Percentiles rank a stretch among this genome's conserved stretches.
phyloP scores from a whole-genome alignment of 2,329 filamentous ascomycete genomes.

The Botrytis sinoallii region DNA sequence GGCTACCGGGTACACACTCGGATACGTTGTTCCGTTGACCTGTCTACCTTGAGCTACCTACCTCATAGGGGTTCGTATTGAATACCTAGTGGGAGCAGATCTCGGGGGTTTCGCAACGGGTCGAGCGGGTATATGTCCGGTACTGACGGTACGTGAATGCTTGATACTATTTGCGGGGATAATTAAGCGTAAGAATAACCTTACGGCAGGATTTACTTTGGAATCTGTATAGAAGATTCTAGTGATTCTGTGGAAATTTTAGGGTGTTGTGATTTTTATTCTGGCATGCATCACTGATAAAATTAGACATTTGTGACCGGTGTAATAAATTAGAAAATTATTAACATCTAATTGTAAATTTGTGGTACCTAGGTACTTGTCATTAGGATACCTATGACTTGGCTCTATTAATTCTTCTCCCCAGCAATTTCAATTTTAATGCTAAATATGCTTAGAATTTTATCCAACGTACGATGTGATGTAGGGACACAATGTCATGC shows the following conservation, averaged over 20 bases:
- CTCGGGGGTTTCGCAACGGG: background rate
- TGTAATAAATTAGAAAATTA: background rate
- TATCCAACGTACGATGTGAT: background rate
- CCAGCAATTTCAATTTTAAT: background rate
- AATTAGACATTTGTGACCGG: background rate
- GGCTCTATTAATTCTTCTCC: background rate
- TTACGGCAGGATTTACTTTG: background rate
- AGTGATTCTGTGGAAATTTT: background rate
- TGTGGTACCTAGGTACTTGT: background rate
- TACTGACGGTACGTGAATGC: too few species aligned
- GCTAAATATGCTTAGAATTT: background rate
- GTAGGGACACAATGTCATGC: background rate
- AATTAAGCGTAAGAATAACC: background rate
- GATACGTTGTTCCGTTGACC: background rate
- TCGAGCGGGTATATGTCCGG: background rate
- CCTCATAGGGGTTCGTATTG: background rate
- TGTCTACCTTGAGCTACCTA: background rate
- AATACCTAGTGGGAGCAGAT: background rate
- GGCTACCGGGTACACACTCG: background rate
- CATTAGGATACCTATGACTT: background rate
- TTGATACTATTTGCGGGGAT: background rate
- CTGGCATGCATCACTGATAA: background rate
- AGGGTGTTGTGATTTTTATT: background rate
- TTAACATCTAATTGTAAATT: background rate
- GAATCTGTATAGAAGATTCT: background rate